A percentile compares a stretch with the other conserved stretches of the same genome.
Conservation (phyloP, 257 asterid genomes). For the Rhazya stricta region DNA sequence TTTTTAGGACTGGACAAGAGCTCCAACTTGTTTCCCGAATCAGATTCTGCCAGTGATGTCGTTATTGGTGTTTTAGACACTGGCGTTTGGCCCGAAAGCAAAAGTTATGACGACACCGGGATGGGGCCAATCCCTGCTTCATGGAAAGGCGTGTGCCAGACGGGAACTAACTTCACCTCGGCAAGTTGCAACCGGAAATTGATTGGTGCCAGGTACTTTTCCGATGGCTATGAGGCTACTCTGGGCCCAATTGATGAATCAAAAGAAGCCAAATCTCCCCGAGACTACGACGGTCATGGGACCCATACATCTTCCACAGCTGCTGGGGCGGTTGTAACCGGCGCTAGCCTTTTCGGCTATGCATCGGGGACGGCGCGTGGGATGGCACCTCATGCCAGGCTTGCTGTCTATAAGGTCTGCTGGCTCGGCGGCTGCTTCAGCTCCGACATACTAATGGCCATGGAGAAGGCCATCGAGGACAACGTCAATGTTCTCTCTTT, state of each 20-base stretch:
- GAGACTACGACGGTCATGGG: conserved; percentile 94
- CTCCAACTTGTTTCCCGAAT: conserved; percentile 53
- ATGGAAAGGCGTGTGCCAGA: conserved; percentile 77
- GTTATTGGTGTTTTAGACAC: conserved; percentile 77
- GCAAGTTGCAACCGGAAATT: conserved; percentile 58
- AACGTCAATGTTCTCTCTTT: conserved; percentile 62
- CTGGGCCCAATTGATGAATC: conserved; percentile 64
- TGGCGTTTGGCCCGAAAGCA: conserved; percentile 94
- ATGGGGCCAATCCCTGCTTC: conserved; percentile 58
- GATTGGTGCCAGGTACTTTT: conserved; percentile 72
- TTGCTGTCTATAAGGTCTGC: conserved; percentile 74
- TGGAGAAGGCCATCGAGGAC: conserved; percentile 80
- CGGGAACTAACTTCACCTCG: conserved; percentile 58
- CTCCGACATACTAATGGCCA: conserved; percentile 75
- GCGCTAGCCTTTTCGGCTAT: conserved; percentile 69
- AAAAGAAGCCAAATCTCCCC: conserved; percentile 65
- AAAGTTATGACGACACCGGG: conserved; percentile 69
- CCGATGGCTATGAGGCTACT: conserved; percentile 68
- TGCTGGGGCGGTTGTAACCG: conserved; percentile 58
- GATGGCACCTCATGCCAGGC: conserved; percentile 74
- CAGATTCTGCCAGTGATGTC: conserved; percentile 50
- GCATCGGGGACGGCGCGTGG: conserved; percentile 91
- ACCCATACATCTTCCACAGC: conserved; percentile 92
- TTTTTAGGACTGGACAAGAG: conserved; percentile 69
- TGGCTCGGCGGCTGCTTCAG: conserved; percentile 82